Evolutionary conservation across 768 basidiomycete species (phyloP).

Genomic region (Auriscalpium vulgare): DNA sequence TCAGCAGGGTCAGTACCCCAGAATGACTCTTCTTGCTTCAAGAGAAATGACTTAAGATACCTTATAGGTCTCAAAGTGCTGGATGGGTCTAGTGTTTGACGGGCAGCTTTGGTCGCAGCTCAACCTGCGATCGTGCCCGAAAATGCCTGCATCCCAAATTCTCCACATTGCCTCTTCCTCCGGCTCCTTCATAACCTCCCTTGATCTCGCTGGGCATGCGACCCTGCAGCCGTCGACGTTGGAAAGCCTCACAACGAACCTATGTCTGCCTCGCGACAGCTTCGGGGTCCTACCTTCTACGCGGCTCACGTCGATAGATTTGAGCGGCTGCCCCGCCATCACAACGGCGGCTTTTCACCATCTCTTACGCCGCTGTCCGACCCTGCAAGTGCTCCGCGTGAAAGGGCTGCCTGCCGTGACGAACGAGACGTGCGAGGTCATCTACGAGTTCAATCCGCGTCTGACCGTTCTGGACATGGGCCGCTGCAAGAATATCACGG

Average conservation of each 20-base stretch:
- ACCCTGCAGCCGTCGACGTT: constrained; percentile 42
- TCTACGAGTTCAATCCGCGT: constrained; percentile 49
- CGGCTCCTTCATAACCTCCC: constrained; percentile 53
- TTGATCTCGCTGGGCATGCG: constrained; percentile 60
- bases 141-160: constrained; percentile 42
- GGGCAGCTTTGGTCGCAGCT: constrained; percentile 79
- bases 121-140: constrained; percentile 56
- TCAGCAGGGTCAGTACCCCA: constrained; percentile 59
- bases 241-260: constrained; percentile 41
- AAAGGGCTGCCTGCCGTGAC: constrained; percentile 64
- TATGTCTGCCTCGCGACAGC: constrained; percentile 37
- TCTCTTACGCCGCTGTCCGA: constrained; percentile 59
- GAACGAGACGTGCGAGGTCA: constrained; percentile 63
- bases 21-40: neutral
- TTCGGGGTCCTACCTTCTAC: constrained; percentile 40
- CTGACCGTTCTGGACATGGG: constrained; percentile 61
- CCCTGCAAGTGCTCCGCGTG: constrained; percentile 49
- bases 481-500: constrained; percentile 62
- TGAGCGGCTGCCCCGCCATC: constrained; percentile 64
- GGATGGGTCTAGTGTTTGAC: constrained; percentile 72
- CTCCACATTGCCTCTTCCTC: constrained; percentile 43
- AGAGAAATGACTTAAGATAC: constrained; percentile 1
- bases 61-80: constrained; percentile 64
- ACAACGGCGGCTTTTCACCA: constrained; percentile 61
- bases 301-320: constrained; percentile 60